These are phyloP conservation scores for Podaxis sp. DNA, from an alignment of 768 basidiomycete genomes.

Conservation along the genomic window DNA sequence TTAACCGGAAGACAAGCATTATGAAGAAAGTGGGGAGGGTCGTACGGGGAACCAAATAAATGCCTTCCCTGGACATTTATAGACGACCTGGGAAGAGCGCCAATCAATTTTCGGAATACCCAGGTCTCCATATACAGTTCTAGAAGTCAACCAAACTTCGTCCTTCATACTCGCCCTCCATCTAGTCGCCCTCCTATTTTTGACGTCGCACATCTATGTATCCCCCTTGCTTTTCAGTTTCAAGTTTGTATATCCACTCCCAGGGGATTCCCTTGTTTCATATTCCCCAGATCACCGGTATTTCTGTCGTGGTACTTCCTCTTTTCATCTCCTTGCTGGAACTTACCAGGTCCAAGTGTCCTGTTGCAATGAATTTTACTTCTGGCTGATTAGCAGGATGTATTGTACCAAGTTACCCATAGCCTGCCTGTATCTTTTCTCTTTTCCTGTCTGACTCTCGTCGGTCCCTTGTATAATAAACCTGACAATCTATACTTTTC, in stretches of 20 bases:
- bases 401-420: constrained; percentile 16
- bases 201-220: constrained; percentile 13
- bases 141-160: neutral
- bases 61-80: constrained; percentile 3
- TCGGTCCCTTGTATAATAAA: constrained; percentile 12
- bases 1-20: constrained; percentile 75
- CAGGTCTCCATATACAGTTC: neutral
- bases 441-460: neutral
- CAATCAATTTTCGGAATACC: constrained; percentile 2
- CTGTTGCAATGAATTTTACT: neutral
- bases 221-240: constrained; percentile 1
- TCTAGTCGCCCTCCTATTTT: neutral
- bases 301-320: constrained; percentile 8
- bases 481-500: constrained; percentile 11
- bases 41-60: constrained; percentile 55
- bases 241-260: neutral
- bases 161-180: neutral
- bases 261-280: constrained; percentile 3
- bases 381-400: constrained; percentile 11
- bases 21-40: constrained; percentile 79
- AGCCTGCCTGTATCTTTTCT: constrained; percentile 11
- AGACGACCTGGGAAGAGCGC: neutral
- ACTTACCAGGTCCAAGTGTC: constrained; percentile 8
- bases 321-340: constrained; percentile 18
- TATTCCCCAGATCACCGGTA: constrained; percentile 4